These are phyloP conservation scores for Penicillium sp. DNA, from an alignment of 2,329 filamentous ascomycete genomes.

Conservation along the genomic window DNA sequence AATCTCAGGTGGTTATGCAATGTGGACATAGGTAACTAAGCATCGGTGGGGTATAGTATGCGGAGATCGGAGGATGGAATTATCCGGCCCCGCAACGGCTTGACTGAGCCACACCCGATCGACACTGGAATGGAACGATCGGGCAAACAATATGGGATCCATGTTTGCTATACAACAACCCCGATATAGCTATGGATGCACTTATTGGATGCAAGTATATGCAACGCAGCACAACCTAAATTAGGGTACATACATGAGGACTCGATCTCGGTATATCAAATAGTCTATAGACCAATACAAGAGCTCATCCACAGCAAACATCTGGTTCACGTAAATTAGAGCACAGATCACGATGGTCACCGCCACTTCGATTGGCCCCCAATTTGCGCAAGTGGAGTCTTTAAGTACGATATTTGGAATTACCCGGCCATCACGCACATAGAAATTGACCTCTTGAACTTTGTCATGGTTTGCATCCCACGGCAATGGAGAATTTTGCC, in stretches of 20 bases:
- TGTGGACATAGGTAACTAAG: too few species aligned
- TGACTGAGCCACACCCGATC: too few species aligned
- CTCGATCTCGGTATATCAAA: background rate
- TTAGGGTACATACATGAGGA: background rate
- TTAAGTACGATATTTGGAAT: conserved; percentile 4
- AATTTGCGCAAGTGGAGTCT: background rate
- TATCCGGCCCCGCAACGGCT: background rate
- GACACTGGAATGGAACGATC: too few species aligned
- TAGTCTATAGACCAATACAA: background rate
- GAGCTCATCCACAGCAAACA: background rate
- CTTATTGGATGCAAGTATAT: background rate
- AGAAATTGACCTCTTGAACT: background rate
- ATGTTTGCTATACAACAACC: too few species aligned
- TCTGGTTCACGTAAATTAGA: background rate
- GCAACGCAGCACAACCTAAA: background rate
- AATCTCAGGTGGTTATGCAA: too few species aligned
- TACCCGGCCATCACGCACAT: background rate
- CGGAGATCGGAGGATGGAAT: background rate
- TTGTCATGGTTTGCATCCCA: background rate
- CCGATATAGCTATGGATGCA: background rate
- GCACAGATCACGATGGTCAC: background rate
- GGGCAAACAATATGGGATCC: too few species aligned
- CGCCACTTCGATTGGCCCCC: background rate
- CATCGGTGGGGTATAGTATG: too few species aligned
- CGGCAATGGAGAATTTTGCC: background rate